A percentile compares a stretch with the other conserved stretches of the same genome.
phyloP scores from a whole-genome alignment of 225 moss, liverwort and hornwort genomes.

The Sphagnum contortum region DNA sequence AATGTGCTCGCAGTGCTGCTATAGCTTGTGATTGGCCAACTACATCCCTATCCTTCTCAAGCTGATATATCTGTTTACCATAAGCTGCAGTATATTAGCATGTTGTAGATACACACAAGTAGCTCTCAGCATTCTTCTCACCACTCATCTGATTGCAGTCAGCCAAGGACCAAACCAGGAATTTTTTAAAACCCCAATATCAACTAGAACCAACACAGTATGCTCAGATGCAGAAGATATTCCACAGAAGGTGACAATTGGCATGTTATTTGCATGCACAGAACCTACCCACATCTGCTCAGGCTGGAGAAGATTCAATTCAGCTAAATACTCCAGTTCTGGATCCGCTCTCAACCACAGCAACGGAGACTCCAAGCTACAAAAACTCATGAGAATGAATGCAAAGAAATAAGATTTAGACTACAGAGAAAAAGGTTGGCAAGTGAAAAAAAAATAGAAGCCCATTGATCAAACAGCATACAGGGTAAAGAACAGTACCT shows the following conservation, averaged over 20 bases:
- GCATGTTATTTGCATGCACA: too few species aligned
- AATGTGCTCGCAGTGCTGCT: slow-evolving; percentile 67
- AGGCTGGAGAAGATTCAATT: slow-evolving; percentile 77
- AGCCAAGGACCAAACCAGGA: too few species aligned
- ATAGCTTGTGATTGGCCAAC: slow-evolving; percentile 94
- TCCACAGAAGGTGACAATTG: too few species aligned
- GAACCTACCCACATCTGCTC: slow-evolving; percentile 99
- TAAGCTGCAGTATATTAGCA: background rate
- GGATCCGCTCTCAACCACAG: slow-evolving; percentile 99
- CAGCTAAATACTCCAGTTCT: slow-evolving; percentile 90
- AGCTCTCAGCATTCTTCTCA: background rate
- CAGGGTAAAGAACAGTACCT: slow-evolving; percentile 8
- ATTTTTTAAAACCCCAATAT: too few species aligned
- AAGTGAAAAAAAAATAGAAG: too few species aligned
- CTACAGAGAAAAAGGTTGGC: background rate
- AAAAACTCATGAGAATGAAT: background rate
- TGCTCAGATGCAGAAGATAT: too few species aligned
- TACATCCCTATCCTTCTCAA: slow-evolving; percentile 97
- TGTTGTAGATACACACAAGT: background rate
- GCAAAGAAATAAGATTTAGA: background rate
- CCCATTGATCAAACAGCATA: too few species aligned
- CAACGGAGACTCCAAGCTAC: slow-evolving; percentile 96
- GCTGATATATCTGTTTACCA: slow-evolving; percentile 70
- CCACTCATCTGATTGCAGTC: background rate
- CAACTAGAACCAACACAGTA: too few species aligned